Base-by-base conservation (phyloP, 2,329 filamentous ascomycete genomes). In the Ceratocystis eucalypticola region DNA sequence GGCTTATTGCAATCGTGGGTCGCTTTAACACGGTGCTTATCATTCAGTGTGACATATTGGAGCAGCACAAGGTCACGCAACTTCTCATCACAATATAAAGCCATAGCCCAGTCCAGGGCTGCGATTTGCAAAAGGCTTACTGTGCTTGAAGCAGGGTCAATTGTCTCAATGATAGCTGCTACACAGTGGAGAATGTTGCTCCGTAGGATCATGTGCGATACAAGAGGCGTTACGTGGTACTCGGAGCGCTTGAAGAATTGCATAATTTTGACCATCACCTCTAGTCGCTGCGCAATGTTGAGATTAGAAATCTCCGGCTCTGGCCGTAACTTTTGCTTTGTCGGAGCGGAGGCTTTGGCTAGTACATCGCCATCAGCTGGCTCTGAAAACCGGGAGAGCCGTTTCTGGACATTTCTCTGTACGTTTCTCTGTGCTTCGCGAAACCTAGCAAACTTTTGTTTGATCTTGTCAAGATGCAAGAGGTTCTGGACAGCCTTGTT, bases 231-330 rank as follows among this genome's bases (percentile, higher is more conserved):
- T 25, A 28, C 15, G 6, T 46, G 41, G 30, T 46, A 30, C 41
- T 46, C 20, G 5, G 61, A 28, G 22, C 25, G 22, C 61, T 62
- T 62, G 41, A 45, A 30, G 5, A 46, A 30, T 44, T 48, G 41
- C 61, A 62, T 5, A 62, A 62, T 62, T 28, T 62, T 62, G 41
- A 46, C 61, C 61, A 62, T 46, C 33, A 62, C 15, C 22, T 46
- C 25, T 4, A 62, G 61, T 22, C 22, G 45, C 41, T 62, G 41
- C 3, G 61, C 61, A 48, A 62, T 30, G 2, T 7, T 48, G 45
- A n/a, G 41, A 5, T 30, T n/a, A 2, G 41, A 33, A n/a, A 41
- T 15, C 5, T 48, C 5, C 17, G 5, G 12, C 15, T n/a, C n/a
- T 3, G 7, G 30, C 2, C 17, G 17, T 5, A 8, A 6, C 55